Conservation (phyloP, 2,329 filamentous ascomycete genomes). For the Xylariaceae sp. region DNA sequence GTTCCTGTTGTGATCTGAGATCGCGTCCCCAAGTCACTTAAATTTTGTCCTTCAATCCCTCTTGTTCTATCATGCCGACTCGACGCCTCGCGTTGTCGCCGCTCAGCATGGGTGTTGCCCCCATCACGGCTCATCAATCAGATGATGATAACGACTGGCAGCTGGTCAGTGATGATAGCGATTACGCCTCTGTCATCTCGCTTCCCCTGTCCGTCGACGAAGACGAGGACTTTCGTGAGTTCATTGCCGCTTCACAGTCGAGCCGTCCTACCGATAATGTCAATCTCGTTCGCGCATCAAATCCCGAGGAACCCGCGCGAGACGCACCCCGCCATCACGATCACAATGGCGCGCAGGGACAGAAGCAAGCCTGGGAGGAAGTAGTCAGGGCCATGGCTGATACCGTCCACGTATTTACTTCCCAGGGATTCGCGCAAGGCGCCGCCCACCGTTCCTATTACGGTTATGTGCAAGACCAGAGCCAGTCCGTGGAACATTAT, state of each 20-base stretch:
- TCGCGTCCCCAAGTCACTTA: too few species aligned
- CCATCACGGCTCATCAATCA: conserved; percentile 6
- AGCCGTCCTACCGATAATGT: conserved; percentile 1
- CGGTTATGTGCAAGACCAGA: too few species aligned
- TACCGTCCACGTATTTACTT: background rate
- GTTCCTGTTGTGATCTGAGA: background rate
- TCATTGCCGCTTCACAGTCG: background rate
- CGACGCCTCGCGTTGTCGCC: too few species aligned
- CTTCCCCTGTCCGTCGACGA: conserved; percentile 24
- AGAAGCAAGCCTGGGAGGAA: background rate
- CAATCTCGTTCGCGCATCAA: background rate
- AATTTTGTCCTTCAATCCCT: too few species aligned
- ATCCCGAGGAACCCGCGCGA: background rate
- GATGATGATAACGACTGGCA: conserved; percentile 26
- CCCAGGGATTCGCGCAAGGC: background rate
- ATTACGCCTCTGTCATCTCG: conserved; percentile 27
- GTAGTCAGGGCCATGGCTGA: background rate
- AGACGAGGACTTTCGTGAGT: background rate
- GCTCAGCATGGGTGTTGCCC: conserved; percentile 9
- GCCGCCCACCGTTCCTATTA: too few species aligned
- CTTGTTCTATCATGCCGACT: too few species aligned
- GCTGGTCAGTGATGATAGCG: conserved; percentile 20
- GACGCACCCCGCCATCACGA: background rate
- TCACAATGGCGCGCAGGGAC: background rate
- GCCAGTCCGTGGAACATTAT: too few species aligned